Percentiles rank a stretch among this genome's conserved stretches.
These are phyloP conservation scores for Bigelowiella natans DNA, from an alignment of 78 protist genomes.

Conservation along the genomic window DNA sequence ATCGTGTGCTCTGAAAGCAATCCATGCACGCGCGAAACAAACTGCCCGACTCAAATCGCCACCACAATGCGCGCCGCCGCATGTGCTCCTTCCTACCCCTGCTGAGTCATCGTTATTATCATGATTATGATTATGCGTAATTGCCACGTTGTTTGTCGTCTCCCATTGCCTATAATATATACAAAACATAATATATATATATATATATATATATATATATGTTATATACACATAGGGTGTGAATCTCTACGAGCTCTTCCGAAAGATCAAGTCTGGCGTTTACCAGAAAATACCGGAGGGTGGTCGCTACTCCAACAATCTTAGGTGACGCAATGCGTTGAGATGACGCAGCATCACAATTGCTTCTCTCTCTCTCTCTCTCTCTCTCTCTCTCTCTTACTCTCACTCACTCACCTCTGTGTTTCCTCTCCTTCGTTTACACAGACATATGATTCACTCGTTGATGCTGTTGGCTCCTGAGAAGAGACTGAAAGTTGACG, in stretches of 20 bases:
- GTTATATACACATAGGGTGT: neutral
- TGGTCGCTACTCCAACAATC: neutral
- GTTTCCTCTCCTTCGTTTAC: neutral
- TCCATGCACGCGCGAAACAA: no score
- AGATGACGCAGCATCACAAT: neutral
- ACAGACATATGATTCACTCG: no score
- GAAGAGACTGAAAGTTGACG: no score
- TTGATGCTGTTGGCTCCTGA: no score
- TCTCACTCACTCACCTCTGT: neutral
- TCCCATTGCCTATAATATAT: neutral
- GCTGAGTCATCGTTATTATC: neutral
- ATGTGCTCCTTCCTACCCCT: neutral
- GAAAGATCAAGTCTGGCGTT: neutral
- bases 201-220: neutral
- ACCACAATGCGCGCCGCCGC: no score
- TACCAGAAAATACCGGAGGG: neutral
- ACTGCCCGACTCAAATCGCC: no score
- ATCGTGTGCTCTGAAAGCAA: no score
- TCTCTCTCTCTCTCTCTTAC: neutral
- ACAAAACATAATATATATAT: neutral
- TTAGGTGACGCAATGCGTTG: neutral
- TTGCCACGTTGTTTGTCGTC: neutral
- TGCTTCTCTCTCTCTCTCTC: neutral
- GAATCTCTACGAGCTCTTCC: neutral
- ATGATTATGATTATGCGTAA: neutral